phyloP scores from a whole-genome alignment of 257 asterid genomes.

The Leonotis leonurus region DNA sequence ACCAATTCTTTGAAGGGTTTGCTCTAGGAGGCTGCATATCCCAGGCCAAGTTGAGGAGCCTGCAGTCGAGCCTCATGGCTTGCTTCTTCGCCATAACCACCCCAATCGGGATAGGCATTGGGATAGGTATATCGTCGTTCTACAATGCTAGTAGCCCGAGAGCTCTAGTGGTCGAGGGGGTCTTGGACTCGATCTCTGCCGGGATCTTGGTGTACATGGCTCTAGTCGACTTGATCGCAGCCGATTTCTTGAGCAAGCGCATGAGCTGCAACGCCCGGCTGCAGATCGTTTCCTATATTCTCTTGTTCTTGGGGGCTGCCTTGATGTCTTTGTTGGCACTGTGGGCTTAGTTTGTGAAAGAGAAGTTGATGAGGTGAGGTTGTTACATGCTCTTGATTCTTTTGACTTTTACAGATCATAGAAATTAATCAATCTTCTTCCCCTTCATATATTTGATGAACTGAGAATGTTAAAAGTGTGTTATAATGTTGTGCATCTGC shows the following conservation, averaged over 20 bases:
- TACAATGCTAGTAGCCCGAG: slow-evolving; percentile 73
- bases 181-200: slow-evolving; percentile 73
- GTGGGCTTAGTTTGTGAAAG: slow-evolving; percentile 46
- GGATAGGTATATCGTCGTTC: slow-evolving; percentile 54
- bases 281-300: slow-evolving; percentile 59
- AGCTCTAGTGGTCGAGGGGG: slow-evolving; percentile 65
- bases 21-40: slow-evolving; percentile 97
- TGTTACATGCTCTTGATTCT: too few species aligned
- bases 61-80: slow-evolving; percentile 69
- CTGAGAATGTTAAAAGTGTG: too few species aligned
- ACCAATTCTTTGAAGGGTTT: slow-evolving; percentile 89
- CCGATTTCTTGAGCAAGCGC: slow-evolving; percentile 89
- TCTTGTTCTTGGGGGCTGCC: slow-evolving; percentile 76
- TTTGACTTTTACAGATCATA: not conserved
- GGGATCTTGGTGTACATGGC: slow-evolving; percentile 96
- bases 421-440: not conserved
- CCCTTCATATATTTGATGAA: not conserved
- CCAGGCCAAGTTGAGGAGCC: slow-evolving; percentile 54
- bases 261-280: slow-evolving; percentile 90
- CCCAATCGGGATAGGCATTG: slow-evolving; percentile 67
- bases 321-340: slow-evolving; percentile 78
- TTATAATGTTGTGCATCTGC: too few species aligned
- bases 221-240: slow-evolving; percentile 82
- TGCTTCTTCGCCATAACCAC: slow-evolving; percentile 83
- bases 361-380: not conserved